Percentiles rank a stretch among this genome's conserved stretches.
Conservation (phyloP, 495 filamentous ascomycete genomes). For the Tuber borchii region DNA sequence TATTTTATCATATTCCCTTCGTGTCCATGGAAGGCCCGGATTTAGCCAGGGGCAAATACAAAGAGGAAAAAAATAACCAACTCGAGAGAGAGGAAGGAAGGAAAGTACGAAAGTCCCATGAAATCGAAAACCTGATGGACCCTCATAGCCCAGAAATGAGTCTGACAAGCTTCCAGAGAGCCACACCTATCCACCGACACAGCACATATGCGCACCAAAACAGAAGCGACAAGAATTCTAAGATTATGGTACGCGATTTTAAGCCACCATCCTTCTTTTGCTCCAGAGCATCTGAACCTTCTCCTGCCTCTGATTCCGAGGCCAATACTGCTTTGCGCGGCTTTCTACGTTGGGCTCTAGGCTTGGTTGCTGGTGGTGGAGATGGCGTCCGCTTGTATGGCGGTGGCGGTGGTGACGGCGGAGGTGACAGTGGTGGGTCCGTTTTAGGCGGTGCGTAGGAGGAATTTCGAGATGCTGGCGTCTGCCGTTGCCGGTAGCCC, state of each 20-base stretch:
- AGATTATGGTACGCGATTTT: neutral
- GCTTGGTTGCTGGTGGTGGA: neutral
- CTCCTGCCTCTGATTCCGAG: neutral
- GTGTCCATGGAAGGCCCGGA: neutral
- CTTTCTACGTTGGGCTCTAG: neutral
- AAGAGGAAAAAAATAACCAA: neutral
- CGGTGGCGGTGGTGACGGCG: neutral
- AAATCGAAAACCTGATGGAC: no score
- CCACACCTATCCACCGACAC: no score
- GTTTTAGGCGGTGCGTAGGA: neutral
- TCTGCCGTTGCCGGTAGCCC: neutral
- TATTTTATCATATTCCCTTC: neutral
- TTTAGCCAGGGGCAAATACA: neutral
- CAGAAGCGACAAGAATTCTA: neutral
- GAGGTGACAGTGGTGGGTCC: neutral
- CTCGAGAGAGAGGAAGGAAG: neutral
- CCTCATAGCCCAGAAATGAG: neutral
- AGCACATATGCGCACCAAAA: neutral
- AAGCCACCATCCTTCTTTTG: neutral
- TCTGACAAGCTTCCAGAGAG: neutral
- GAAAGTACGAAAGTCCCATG: no score
- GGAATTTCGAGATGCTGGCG: neutral
- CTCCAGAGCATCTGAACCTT: neutral
- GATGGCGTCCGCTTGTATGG: neutral
- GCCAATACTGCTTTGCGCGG: neutral